A percentile compares a stretch with the other conserved stretches of the same genome.
These are phyloP conservation scores for Piper longum DNA, from an alignment of 164 flowering plant genomes.

Conservation along the genomic window DNA sequence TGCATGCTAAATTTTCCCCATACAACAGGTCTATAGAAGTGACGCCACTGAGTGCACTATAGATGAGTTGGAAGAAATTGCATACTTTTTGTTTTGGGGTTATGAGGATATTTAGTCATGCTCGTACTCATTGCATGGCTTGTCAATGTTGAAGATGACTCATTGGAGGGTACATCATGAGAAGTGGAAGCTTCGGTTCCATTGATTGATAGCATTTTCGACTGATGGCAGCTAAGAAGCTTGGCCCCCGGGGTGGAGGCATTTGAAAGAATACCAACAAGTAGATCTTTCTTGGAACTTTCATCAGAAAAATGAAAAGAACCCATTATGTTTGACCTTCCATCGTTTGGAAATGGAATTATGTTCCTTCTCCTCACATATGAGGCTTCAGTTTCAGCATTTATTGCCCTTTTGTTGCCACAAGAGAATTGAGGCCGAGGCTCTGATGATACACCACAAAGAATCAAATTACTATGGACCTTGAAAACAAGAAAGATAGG, in stretches of 20 bases:
- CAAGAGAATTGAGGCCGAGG: constrained; percentile 2
- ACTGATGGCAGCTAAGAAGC: constrained; percentile 28
- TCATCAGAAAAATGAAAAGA: constrained; percentile 40
- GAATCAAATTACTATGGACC: constrained; percentile 19
- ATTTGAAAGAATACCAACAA: constrained; percentile 66
- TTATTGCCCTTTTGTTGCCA: constrained; percentile 18
- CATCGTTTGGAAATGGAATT: constrained; percentile 48
- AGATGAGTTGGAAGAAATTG: too few species aligned
- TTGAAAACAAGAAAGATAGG: not conserved
- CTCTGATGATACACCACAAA: constrained; percentile 31
- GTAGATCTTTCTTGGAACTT: constrained; percentile 65
- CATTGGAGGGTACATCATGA: not conserved
- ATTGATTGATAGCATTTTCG: not conserved
- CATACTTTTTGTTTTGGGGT: too few species aligned
- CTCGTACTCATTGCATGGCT: not conserved
- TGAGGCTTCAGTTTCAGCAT: constrained; percentile 35
- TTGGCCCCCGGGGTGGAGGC: constrained; percentile 78
- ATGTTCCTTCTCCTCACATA: constrained; percentile 57
- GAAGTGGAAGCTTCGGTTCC: not conserved
- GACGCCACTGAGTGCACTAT: too few species aligned
- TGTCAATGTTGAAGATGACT: not conserved
- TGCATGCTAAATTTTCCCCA: too few species aligned
- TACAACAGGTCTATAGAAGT: too few species aligned
- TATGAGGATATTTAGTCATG: not conserved
- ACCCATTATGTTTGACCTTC: constrained; percentile 44